Conservation (phyloP, 106 monocot species). For the Apostasia ramifera region DNA sequence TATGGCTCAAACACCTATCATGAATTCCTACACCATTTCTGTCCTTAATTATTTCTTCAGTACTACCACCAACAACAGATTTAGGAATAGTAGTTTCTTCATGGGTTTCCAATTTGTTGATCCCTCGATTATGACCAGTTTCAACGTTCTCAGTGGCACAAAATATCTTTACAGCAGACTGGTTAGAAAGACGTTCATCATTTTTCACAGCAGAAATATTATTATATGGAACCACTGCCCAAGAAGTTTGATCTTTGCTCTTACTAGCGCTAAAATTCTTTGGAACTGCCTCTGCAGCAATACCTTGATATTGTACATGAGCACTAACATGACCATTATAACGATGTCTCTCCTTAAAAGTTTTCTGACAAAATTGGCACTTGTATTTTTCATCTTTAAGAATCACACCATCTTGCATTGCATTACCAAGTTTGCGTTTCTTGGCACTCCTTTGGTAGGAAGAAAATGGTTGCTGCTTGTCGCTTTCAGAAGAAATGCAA, state of each 20-base stretch:
- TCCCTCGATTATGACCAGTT: too few species aligned
- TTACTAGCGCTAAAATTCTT: constrained; percentile 7
- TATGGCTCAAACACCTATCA: constrained; percentile 8
- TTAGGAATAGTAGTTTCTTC: constrained; percentile 15
- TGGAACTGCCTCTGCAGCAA: constrained; percentile 17
- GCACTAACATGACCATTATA: constrained; percentile 54
- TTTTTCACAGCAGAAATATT: constrained; percentile 5
- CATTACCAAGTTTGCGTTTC: constrained; percentile 34
- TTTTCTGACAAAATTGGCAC: constrained; percentile 61
- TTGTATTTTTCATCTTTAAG: constrained; percentile 57
- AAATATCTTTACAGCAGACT: constrained; percentile 4
- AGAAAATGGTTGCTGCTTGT: constrained; percentile 7
- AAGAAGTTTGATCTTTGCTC: constrained; percentile 5
- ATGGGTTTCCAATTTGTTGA: background rate
- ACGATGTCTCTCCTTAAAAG: constrained; percentile 39
- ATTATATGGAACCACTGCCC: constrained; percentile 12
- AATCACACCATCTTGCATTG: constrained; percentile 39
- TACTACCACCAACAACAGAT: constrained; percentile 16
- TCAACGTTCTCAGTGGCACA: background rate
- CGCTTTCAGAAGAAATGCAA: constrained; percentile 8
- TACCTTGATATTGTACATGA: constrained; percentile 51
- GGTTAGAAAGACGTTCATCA: constrained; percentile 14
- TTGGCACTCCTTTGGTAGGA: constrained; percentile 32
- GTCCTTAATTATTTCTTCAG: constrained; percentile 13
- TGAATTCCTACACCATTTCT: constrained; percentile 4